A percentile compares a stretch with the other conserved stretches of the same genome.
These are phyloP conservation scores for Claviceps humidiphila DNA, from an alignment of 2,329 filamentous ascomycete genomes.

Conservation along the genomic window DNA sequence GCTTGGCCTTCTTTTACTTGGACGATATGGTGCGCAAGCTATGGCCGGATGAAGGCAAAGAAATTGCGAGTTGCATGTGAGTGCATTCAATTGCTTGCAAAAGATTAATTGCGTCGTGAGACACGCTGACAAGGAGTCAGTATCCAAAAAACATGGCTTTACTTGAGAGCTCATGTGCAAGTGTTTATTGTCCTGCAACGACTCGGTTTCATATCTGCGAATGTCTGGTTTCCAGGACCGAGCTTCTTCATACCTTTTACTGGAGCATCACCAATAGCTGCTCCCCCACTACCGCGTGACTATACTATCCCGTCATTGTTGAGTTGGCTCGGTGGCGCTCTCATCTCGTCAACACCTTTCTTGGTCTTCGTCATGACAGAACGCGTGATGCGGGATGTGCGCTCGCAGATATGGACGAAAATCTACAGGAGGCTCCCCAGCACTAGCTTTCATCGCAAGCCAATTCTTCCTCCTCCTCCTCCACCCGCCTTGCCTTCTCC, in stretches of 20 bases:
- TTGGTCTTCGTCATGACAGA: constrained; percentile 31
- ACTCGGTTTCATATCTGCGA: constrained; percentile 31
- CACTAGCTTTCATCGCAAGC: constrained; percentile 18
- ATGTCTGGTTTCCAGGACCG: constrained; percentile 28
- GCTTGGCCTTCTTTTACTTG: constrained; percentile 16
- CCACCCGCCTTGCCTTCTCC: constrained; percentile 6
- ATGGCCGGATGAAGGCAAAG: constrained; percentile 13
- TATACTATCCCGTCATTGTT: constrained; percentile 25
- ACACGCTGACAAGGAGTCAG: constrained; percentile 12
- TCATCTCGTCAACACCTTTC: constrained; percentile 33
- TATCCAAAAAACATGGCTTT: constrained; percentile 22
- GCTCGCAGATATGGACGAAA: constrained; percentile 22
- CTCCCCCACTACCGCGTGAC: constrained; percentile 29
- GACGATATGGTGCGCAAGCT: constrained; percentile 14
- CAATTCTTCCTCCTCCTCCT: constrained; percentile 5
- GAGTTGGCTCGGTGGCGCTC: constrained; percentile 29
- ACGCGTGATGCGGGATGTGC: constrained; percentile 23
- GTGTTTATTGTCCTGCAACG: constrained; percentile 40
- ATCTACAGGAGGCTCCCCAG: constrained; percentile 28
- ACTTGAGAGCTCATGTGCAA: constrained; percentile 37
- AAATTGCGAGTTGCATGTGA: constrained; percentile 15
- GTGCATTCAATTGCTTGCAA: neutral
- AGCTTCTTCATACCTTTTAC: constrained; percentile 44
- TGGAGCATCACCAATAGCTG: constrained; percentile 32
- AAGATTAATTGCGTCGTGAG: no score